A percentile compares a stretch with the other conserved stretches of the same genome.
Evolutionary conservation across 768 basidiomycete genomes (phyloP).

Genomic region (Udeniomyces megalosporus): DNA sequence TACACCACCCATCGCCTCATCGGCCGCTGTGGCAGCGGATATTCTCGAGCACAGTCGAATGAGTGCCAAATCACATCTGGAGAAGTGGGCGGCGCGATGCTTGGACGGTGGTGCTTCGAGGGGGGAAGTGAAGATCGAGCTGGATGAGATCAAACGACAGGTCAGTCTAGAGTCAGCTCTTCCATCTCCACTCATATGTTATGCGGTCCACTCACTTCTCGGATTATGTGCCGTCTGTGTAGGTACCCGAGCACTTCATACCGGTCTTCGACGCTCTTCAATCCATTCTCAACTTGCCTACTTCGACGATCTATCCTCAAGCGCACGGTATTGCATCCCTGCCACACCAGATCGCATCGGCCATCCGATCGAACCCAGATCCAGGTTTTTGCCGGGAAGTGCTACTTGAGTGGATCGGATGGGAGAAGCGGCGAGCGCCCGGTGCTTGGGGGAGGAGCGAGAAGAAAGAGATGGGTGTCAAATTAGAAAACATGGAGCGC

Average conservation of each 20-base stretch:
- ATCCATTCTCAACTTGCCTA: not conserved
- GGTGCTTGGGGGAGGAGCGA: not conserved
- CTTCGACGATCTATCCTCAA: not conserved
- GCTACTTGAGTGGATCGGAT: slow-evolving; percentile 2
- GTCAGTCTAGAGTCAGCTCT: not conserved
- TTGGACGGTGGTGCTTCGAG: not conserved
- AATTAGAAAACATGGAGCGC: not conserved
- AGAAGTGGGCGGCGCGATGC: not conserved
- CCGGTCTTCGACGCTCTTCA: not conserved
- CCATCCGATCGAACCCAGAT: not conserved
- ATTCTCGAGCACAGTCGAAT: not conserved
- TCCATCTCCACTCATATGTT: not conserved
- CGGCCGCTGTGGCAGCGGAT: not conserved
- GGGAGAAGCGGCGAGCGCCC: not conserved
- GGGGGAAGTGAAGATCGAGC: not conserved
- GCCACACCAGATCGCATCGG: not conserved
- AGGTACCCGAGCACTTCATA: no score
- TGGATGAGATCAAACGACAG: slow-evolving; percentile 4
- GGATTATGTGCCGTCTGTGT: no score
- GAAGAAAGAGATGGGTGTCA: not conserved
- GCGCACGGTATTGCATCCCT: not conserved
- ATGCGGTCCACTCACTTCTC: not conserved
- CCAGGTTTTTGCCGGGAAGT: slow-evolving; percentile 1
- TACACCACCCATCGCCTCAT: not conserved
- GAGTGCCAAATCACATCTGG: not conserved